Conservation (phyloP, 2,329 filamentous ascomycete species). For the Nemania bipapillata region DNA sequence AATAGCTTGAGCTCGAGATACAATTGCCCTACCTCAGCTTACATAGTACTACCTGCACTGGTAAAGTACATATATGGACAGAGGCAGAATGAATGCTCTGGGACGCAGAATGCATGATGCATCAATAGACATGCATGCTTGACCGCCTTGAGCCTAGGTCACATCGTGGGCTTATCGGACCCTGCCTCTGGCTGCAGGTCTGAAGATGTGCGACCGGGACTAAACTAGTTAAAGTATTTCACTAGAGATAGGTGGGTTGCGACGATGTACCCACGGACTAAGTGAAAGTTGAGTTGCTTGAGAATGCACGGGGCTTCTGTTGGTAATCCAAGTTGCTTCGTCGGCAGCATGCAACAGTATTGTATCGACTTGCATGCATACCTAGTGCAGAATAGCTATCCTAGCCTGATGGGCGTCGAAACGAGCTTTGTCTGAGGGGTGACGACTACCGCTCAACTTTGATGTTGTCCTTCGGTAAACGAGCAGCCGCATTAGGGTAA, state of each 20-base stretch:
- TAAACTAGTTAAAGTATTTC: background rate
- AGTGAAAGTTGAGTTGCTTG: too few relatives aligned
- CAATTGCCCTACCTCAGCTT: background rate
- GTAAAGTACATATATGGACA: too few relatives aligned
- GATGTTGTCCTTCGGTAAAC: background rate
- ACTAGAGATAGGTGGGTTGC: background rate
- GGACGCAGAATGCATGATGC: slow-evolving; percentile 20
- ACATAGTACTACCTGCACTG: too few relatives aligned
- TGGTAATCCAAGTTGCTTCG: background rate
- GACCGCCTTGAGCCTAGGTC: slow-evolving; percentile 34
- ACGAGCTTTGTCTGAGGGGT: background rate
- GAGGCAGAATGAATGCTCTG: slow-evolving; percentile 10
- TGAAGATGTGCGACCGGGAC: slow-evolving; percentile 1
- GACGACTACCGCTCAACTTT: background rate
- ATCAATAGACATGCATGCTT: slow-evolving; percentile 27
- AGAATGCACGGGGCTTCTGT: background rate
- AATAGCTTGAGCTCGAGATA: background rate
- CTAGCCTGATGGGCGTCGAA: background rate
- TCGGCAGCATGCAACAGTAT: background rate
- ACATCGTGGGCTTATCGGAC: slow-evolving; percentile 26
- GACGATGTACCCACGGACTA: too few relatives aligned
- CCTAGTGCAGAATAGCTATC: too few relatives aligned
- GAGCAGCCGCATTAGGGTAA: background rate
- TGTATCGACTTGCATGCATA: too few relatives aligned
- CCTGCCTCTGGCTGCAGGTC: slow-evolving; percentile 7